phyloP scores from a whole-genome alignment of 1,139 yeast genomes.

The Yamadazyma blattariae region DNA sequence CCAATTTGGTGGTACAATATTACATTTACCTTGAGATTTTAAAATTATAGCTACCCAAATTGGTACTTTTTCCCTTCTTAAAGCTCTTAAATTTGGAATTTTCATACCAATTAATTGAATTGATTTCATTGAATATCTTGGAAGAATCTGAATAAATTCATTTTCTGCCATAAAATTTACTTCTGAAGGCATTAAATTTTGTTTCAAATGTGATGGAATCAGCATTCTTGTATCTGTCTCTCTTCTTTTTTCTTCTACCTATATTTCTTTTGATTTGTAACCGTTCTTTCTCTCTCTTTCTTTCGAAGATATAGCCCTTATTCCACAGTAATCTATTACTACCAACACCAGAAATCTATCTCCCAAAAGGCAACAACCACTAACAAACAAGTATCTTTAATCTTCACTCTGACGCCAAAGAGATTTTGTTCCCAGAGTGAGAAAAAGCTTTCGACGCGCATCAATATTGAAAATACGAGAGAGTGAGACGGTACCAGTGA shows the following conservation, averaged over 20 bases:
- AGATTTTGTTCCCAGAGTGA: too few relatives aligned
- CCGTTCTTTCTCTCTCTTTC: too few relatives aligned
- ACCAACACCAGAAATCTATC: too few relatives aligned
- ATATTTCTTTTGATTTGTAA: too few relatives aligned
- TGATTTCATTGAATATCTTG: slow-evolving; percentile 67
- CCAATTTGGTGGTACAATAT: slow-evolving; percentile 88
- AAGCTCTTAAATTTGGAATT: slow-evolving; percentile 58
- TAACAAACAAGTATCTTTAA: too few relatives aligned
- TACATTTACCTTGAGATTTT: slow-evolving; percentile 83
- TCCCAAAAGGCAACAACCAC: too few relatives aligned
- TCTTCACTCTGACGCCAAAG: too few relatives aligned
- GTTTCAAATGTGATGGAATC: slow-evolving; percentile 54
- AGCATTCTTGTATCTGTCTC: slow-evolving; percentile 44
- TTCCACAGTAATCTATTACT: too few relatives aligned
- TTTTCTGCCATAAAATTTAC: slow-evolving; percentile 84
- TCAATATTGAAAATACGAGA: too few relatives aligned
- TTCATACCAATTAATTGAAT: slow-evolving; percentile 59
- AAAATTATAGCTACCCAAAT: slow-evolving; percentile 85
- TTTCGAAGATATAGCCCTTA: too few relatives aligned
- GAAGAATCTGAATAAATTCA: slow-evolving; percentile 67
- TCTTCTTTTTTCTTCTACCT: not conserved
- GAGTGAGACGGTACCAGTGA: too few relatives aligned
- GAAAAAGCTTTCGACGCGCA: not conserved
- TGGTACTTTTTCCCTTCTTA: slow-evolving; percentile 72
- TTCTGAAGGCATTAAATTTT: slow-evolving; percentile 72